phyloP scores from a whole-genome alignment of 129 eudicot genomes.

The Centrapalus pauciflorus region DNA sequence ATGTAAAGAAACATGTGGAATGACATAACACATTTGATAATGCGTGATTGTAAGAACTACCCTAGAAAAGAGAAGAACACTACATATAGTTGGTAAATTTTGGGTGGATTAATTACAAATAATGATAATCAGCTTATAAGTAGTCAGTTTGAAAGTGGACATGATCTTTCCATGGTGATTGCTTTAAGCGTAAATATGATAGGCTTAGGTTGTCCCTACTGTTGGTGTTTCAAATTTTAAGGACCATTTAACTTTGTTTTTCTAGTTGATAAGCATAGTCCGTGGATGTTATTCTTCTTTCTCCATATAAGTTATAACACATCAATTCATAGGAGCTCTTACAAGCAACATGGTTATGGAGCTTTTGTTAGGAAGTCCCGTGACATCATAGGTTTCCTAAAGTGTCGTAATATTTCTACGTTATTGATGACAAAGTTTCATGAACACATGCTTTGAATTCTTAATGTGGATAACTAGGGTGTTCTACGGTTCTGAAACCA shows the following conservation, averaged over 20 bases:
- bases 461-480: not conserved
- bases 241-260: not conserved
- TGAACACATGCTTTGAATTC: not conserved
- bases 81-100: not conserved
- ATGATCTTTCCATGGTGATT: not conserved
- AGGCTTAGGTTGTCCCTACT: not conserved
- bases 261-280: not conserved
- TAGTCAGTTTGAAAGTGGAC: slow-evolving; percentile 6
- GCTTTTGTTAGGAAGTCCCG: not conserved
- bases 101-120: not conserved
- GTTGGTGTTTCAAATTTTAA: slow-evolving; percentile 7
- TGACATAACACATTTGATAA: not conserved
- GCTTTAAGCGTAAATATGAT: not conserved
- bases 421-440: not conserved
- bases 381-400: not conserved
- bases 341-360: not conserved
- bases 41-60: not conserved
- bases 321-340: not conserved
- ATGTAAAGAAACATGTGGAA: slow-evolving; percentile 10
- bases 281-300: not conserved
- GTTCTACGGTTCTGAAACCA: not conserved
- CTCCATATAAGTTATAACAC: not conserved
- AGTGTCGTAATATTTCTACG: not conserved
- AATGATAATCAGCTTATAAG: not conserved
- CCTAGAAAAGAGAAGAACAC: not conserved